phyloP scores from a whole-genome alignment of 1,284 basidiomycete species.

The Cryptococcus neoformans region DNA sequence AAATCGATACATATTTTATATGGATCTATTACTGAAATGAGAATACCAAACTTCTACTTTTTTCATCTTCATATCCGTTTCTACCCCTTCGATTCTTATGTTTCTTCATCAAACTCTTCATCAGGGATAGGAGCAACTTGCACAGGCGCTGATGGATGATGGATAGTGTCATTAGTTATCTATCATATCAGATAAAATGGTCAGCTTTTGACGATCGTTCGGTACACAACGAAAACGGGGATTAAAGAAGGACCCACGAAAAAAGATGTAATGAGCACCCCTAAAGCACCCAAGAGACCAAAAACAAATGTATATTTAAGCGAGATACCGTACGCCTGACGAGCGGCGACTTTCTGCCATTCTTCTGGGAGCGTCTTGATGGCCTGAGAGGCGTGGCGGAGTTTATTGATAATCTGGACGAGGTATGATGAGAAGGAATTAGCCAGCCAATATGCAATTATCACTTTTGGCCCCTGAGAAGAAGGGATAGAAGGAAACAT shows the following conservation, averaged over 20 bases:
- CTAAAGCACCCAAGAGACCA: slow-evolving; percentile 7
- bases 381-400: slow-evolving; percentile 22
- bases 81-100: neutral
- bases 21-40: too few species aligned
- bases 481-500: too few species aligned
- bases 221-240: neutral
- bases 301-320: slow-evolving; percentile 25
- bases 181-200: neutral
- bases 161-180: neutral
- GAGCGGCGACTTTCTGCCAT: slow-evolving; percentile 14
- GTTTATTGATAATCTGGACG: slow-evolving; percentile 14
- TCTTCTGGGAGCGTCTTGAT: slow-evolving; percentile 15
- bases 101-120: neutral
- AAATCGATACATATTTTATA: too few species aligned
- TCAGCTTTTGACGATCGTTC: neutral
- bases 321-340: slow-evolving; percentile 20
- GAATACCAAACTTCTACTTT: too few species aligned
- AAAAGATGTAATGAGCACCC: slow-evolving; percentile 20
- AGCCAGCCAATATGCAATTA: too few species aligned
- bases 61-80: too few species aligned
- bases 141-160: neutral
- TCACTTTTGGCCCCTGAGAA: too few species aligned
- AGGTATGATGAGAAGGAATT: too few species aligned
- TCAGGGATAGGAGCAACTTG: neutral
- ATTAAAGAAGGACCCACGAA: slow-evolving; percentile 9